Percentiles rank a stretch among this genome's conserved stretches.
Evolutionary conservation across 2,329 filamentous ascomycete species (phyloP).

Genomic region (Apiospora koreana): DNA sequence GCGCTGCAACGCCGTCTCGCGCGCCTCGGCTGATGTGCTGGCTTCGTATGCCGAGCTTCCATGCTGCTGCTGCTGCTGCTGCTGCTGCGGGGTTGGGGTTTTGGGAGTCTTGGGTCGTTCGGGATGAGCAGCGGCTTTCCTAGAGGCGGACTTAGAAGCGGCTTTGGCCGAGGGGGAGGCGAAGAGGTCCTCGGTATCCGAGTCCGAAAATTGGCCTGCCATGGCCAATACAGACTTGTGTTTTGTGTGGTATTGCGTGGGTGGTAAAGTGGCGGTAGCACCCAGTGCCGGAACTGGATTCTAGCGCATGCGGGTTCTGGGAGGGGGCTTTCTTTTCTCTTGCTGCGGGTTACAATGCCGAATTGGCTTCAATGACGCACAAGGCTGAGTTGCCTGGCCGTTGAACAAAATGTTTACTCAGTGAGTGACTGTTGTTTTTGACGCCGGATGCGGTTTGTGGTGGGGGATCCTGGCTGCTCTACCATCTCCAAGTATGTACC

Average conservation of each 20-base stretch:
- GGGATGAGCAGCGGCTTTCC: constrained; percentile 19
- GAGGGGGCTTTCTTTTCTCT: not conserved
- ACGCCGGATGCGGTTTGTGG: not conserved
- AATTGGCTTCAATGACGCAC: constrained; percentile 6
- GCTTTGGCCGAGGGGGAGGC: constrained; percentile 42
- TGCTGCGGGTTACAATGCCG: not conserved
- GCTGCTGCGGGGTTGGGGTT: constrained; percentile 50
- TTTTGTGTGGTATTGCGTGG: not conserved
- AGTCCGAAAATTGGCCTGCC: constrained; percentile 40
- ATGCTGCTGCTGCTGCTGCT: constrained; percentile 42
- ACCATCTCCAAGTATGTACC: too few relatives aligned
- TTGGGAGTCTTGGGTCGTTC: constrained; percentile 46
- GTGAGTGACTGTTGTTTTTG: not conserved
- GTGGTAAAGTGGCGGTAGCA: not conserved
- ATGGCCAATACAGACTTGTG: constrained; percentile 10
- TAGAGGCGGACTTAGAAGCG: constrained; percentile 29
- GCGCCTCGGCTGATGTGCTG: constrained; percentile 65
- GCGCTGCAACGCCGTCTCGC: constrained; percentile 72
- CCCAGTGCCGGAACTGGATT: not conserved
- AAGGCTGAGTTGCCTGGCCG: constrained; percentile 4
- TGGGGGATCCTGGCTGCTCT: not conserved
- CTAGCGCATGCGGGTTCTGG: not conserved
- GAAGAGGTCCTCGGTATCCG: constrained; percentile 50
- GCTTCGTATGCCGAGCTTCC: constrained; percentile 38
- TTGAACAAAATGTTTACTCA: not conserved